Base-by-base conservation (phyloP, 768 basidiomycete genomes). In the Lenzites betulinus region DNA sequence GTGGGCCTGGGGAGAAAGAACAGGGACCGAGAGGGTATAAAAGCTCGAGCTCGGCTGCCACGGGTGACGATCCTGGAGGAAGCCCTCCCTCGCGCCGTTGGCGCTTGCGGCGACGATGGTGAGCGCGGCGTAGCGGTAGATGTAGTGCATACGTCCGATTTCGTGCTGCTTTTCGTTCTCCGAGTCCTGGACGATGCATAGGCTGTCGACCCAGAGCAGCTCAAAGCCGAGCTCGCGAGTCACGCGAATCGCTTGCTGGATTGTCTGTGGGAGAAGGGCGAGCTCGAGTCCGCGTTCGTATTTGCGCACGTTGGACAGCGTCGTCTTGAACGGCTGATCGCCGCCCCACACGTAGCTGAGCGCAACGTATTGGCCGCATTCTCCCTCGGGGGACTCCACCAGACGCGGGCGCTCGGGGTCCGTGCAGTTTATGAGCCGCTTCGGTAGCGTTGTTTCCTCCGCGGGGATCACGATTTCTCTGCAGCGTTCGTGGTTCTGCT, bases 261-360 rank as follows among this genome's bases (percentile, higher is more conserved):
- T 52, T 5, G 59, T 60, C 52, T 42, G 46, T 7, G 63, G 63
- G n/a, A 64, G 38, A 12, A 15, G 25, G 7, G 28, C 6, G 5
- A 35, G 12, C 23, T 62, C 56, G 44, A 62, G 58, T 6, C 52
- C 47, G 4, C 23, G 36, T 1, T 18, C 18, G 42, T 53, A 62
- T 18, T 55, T 36, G 43, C 46, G 35, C 15, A 62, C 2, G 33
- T 48, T 62, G 8, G 16, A 42, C 9, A 36, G 44, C 18, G 55
- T 58, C 30, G 56, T 58, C 20, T 36, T 16, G 20, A 41, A 22
- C 1, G 55, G 25, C 23, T 53, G 44, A 4, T 13, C 7, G 22
- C 42, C 55, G n/a, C 55, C 61, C 51, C 61, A 52, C 7, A 58
- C 55, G 48, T 62, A 62, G 46, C 61, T 62, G 38, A 62, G 51